phyloP scores from a whole-genome alignment of 345 rosid genomes.

The Turritis glabra region DNA sequence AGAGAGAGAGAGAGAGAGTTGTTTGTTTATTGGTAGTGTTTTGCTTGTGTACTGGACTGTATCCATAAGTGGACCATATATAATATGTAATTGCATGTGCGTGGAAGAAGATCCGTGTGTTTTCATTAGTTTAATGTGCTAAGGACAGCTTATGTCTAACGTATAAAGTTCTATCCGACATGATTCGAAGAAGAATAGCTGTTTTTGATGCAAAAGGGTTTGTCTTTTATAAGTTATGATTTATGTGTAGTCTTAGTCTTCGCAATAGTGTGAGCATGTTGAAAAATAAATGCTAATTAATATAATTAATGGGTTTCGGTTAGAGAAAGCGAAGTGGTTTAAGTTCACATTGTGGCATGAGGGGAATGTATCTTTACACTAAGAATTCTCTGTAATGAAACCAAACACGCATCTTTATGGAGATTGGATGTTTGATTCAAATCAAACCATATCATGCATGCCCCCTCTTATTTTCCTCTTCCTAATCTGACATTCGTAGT shows the following conservation, averaged over 20 bases:
- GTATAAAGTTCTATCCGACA: constrained; percentile 30
- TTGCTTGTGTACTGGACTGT: constrained; percentile 6
- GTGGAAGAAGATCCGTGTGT: constrained; percentile 26
- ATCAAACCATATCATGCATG: constrained; percentile 37
- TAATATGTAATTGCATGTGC: constrained; percentile 12
- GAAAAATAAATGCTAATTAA: background rate
- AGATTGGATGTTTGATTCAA: constrained; percentile 28
- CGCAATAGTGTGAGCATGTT: constrained; percentile 15
- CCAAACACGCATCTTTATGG: constrained; percentile 31
- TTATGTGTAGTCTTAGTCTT: constrained; percentile 24
- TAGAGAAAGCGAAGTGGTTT: constrained; percentile 19
- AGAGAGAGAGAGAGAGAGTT: background rate
- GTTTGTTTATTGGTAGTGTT: constrained; percentile 1
- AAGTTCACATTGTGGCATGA: constrained; percentile 28
- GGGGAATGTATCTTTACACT: constrained; percentile 40
- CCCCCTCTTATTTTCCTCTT: background rate
- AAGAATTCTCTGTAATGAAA: constrained; percentile 34
- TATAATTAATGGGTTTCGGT: background rate
- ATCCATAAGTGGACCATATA: background rate
- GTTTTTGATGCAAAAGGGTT: constrained; percentile 20
- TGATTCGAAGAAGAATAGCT: constrained; percentile 19
- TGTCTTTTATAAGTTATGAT: constrained; percentile 19
- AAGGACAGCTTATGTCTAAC: constrained; percentile 27
- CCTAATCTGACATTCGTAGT: constrained; percentile 1
- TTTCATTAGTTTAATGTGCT: constrained; percentile 15